Conservation (phyloP, 305 asterid genomes). For the Nicotiana rustica region DNA sequence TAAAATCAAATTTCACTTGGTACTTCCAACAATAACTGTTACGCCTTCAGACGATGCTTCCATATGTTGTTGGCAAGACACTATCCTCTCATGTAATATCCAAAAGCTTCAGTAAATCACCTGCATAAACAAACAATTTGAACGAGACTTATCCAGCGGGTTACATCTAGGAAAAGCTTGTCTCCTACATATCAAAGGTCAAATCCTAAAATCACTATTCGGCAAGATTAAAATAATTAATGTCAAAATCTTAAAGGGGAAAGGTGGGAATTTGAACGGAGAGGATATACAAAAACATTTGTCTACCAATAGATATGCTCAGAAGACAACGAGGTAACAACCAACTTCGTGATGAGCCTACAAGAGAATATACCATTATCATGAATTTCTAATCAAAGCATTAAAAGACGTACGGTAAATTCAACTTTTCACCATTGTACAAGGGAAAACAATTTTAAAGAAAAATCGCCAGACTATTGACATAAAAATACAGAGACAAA, state of each 20-base stretch:
- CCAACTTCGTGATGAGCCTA: slow-evolving; percentile 88
- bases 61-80: slow-evolving; percentile 78
- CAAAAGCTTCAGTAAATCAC: slow-evolving; percentile 87
- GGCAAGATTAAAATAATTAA: background rate
- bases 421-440: slow-evolving; percentile 26
- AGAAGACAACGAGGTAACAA: slow-evolving; percentile 41
- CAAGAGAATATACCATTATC: slow-evolving; percentile 40
- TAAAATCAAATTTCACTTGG: background rate
- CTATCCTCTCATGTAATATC: slow-evolving; percentile 70
- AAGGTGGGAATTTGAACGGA: background rate
- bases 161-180: background rate
- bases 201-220: slow-evolving; percentile 6
- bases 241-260: background rate
- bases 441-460: background rate
- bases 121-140: slow-evolving; percentile 49
- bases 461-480: background rate
- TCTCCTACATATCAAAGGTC: background rate
- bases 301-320: background rate
- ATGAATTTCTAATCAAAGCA: slow-evolving; percentile 30
- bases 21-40: background rate
- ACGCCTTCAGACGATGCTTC: slow-evolving; percentile 90
- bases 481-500: slow-evolving; percentile 10
- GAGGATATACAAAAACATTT: background rate
- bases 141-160: background rate
- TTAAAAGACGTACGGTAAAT: slow-evolving; percentile 23